phyloP scores from a whole-genome alignment of 2,329 filamentous ascomycete genomes.

The Pseudogymnoascus sp. region DNA sequence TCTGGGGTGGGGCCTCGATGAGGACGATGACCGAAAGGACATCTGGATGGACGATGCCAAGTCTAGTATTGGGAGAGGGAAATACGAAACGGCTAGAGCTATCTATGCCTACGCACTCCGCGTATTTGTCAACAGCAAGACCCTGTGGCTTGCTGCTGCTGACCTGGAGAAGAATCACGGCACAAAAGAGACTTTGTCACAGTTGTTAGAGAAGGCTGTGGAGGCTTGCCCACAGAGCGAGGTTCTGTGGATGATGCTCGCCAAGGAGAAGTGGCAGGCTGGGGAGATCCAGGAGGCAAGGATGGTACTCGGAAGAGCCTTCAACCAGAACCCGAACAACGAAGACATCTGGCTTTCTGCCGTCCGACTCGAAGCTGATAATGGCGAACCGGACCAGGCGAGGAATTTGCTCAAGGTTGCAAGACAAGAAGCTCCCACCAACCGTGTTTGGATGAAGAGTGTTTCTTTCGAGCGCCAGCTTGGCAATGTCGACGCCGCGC shows the following conservation, averaged over 20 bases:
- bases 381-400: slow-evolving; percentile 72
- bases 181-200: slow-evolving; percentile 70
- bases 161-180: slow-evolving; percentile 89
- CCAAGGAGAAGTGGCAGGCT: slow-evolving; percentile 86
- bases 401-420: slow-evolving; percentile 74
- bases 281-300: slow-evolving; percentile 83
- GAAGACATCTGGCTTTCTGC: slow-evolving; percentile 97
- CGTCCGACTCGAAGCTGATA: slow-evolving; percentile 92
- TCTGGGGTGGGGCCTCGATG: slow-evolving; percentile 84
- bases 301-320: slow-evolving; percentile 76
- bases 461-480: slow-evolving; percentile 86
- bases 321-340: slow-evolving; percentile 91
- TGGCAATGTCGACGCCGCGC: slow-evolving; percentile 67
- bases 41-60: slow-evolving; percentile 94
- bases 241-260: slow-evolving; percentile 90
- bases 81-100: slow-evolving; percentile 82
- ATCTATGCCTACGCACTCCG: slow-evolving; percentile 88
- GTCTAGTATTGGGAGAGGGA: slow-evolving; percentile 68
- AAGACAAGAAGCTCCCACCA: slow-evolving; percentile 81
- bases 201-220: slow-evolving; percentile 83
- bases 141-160: slow-evolving; percentile 81
- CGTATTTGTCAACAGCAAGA: slow-evolving; percentile 80
- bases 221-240: slow-evolving; percentile 89
- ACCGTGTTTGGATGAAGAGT: slow-evolving; percentile 95
- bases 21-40: slow-evolving; percentile 92